A percentile compares a stretch with the other conserved stretches of the same genome.
These are phyloP conservation scores for Auricularia heimuer DNA, from an alignment of 768 basidiomycete genomes.

Conservation along the genomic window DNA sequence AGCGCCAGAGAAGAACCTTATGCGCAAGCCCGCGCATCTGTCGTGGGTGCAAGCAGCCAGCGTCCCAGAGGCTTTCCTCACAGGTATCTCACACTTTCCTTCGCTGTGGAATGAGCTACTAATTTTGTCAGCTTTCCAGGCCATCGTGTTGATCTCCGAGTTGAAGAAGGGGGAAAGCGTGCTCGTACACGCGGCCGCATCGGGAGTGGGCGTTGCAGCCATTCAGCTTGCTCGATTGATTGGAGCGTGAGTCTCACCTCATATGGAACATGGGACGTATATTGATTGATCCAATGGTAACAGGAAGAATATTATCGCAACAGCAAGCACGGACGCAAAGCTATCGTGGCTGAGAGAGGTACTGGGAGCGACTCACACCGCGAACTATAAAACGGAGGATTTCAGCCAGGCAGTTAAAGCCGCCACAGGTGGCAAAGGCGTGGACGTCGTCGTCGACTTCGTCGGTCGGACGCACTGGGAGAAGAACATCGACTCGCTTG, in stretches of 20 bases:
- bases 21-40: slow-evolving; percentile 64
- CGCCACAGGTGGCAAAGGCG: slow-evolving; percentile 59
- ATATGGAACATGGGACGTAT: slow-evolving; percentile 1
- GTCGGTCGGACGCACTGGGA: slow-evolving; percentile 68
- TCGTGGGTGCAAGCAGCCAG: slow-evolving; percentile 80
- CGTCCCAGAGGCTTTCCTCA: slow-evolving; percentile 82
- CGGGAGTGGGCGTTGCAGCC: slow-evolving; percentile 81
- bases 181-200: slow-evolving; percentile 84
- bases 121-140: slow-evolving; percentile 42
- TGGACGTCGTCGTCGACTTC: slow-evolving; percentile 78
- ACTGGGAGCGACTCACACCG: slow-evolving; percentile 62
- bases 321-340: slow-evolving; percentile 79
- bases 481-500: slow-evolving; percentile 61
- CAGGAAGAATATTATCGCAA: slow-evolving; percentile 67
- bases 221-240: slow-evolving; percentile 73
- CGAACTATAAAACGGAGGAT: slow-evolving; percentile 79
- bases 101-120: background rate
- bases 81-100: slow-evolving; percentile 39
- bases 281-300: slow-evolving; percentile 1
- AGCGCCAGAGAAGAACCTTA: slow-evolving; percentile 52
- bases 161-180: slow-evolving; percentile 63
- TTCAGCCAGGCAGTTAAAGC: slow-evolving; percentile 67
- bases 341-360: slow-evolving; percentile 62
- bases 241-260: slow-evolving; percentile 49
- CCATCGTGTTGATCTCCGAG: slow-evolving; percentile 55